A percentile compares a stretch with the other conserved stretches of the same genome.
These are phyloP conservation scores for Litsea cubeba DNA, from an alignment of 164 flowering plant species.

Conservation along the genomic window DNA sequence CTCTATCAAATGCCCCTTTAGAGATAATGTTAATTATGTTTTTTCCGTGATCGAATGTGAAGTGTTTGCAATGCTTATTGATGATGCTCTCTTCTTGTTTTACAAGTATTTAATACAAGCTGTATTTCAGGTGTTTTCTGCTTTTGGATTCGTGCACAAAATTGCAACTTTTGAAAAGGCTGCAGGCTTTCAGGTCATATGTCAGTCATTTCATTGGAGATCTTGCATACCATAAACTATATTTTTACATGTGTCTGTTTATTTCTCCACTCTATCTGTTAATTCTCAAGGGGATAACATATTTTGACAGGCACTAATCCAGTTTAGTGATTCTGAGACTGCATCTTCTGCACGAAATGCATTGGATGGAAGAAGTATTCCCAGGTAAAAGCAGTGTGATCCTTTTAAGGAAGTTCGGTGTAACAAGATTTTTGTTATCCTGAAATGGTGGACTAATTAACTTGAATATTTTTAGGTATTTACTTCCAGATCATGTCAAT, in stretches of 20 bases:
- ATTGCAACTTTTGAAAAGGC: constrained; percentile 94
- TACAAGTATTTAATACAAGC: constrained; percentile 10
- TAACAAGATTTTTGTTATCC: not conserved
- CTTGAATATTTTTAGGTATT: constrained; percentile 45
- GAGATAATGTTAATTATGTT: too few species aligned
- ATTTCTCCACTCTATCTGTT: not conserved
- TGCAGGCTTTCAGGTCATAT: constrained; percentile 84
- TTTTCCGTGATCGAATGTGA: too few species aligned
- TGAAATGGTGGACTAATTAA: not conserved
- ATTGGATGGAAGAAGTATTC: constrained; percentile 90
- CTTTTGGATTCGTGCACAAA: constrained; percentile 94
- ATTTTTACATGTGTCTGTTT: not conserved
- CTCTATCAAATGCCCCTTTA: too few species aligned
- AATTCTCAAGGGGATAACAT: not conserved
- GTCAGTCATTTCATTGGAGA: not conserved
- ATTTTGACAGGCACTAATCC: constrained; percentile 69
- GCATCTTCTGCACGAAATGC: constrained; percentile 77
- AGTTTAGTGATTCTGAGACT: constrained; percentile 68
- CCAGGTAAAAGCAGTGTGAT: constrained; percentile 36
- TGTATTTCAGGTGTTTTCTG: constrained; percentile 75
- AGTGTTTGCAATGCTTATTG: constrained; percentile 7
- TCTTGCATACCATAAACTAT: not conserved
- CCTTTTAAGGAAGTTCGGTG: not conserved
- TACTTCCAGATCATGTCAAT: constrained; percentile 79
- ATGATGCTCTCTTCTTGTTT: not conserved